Evolutionary conservation across 108 stramenopile species (phyloP), one percentile per base, ranked within the genome.

Genomic region (Chaetoceros muelleri): DNA sequence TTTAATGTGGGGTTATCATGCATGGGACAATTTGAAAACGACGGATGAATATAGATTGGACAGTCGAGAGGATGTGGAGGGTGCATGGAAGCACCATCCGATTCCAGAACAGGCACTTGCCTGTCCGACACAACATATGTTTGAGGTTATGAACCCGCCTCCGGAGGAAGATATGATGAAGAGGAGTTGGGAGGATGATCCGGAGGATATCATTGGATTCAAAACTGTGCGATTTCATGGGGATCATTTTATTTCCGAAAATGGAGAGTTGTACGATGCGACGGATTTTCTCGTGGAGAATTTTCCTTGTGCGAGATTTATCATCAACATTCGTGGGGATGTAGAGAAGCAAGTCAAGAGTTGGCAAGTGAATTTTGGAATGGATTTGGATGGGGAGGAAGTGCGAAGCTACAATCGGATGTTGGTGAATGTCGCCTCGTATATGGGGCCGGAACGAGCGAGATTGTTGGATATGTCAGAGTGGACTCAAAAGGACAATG

Each of bases 71-170:
- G 34, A 13, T 10, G 34, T 40, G 8, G 34, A 10, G 5, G 34
- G 34, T 40, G 34, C 28, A 22, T 55, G 52, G 58, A 20, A 40
- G 18, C 62, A 58, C 19, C 25, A 61, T 29, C 45, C 23, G 2
- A 31, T 65, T 7, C 64, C 58, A 26, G 0, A 46, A 13, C 24
- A 25, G 24, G 8, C 58, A 1, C 30, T 60, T 22, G 57, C 72
- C 8, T 69, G 68, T 46, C 40, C 31, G 1, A 21, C 47, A 7
- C 68, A 73, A 21, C 31, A 47, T n/a, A 55, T 61, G 34, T 53
- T 73, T 46, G 58, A 73, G 24, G 50, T 58, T 0, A 65, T 73
- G 27, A 65, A 62, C 46, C 72, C 72, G 13, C 72, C 72, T 28
- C 22, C 58, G 3, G 19, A 23, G 20, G 46, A 47, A 19, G 24